These are phyloP conservation scores for Lecanosticta acicola DNA, from an alignment of 2,329 filamentous ascomycete species.

Conservation along the genomic window DNA sequence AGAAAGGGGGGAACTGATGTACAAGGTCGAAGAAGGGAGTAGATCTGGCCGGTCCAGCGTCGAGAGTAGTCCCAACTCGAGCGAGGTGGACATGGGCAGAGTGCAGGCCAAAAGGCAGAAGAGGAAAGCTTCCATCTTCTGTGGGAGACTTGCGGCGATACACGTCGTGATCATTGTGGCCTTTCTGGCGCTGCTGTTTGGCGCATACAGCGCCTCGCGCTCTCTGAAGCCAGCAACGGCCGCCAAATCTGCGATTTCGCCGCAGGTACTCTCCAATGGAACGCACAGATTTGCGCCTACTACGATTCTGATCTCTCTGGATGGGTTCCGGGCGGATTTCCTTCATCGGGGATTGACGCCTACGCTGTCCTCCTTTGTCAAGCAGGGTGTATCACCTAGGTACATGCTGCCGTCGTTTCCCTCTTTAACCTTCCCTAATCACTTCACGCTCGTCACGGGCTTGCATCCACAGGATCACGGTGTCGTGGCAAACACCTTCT, in stretches of 20 bases:
- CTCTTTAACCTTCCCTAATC: slow-evolving; percentile 90
- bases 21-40: slow-evolving; percentile 83
- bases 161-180: slow-evolving; percentile 46
- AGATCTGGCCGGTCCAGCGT: slow-evolving; percentile 38
- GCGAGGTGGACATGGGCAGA: slow-evolving; percentile 43
- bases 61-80: slow-evolving; percentile 32
- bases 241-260: slow-evolving; percentile 7
- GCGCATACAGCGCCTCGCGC: slow-evolving; percentile 52
- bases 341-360: slow-evolving; percentile 78
- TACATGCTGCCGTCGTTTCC: slow-evolving; percentile 96
- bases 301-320: slow-evolving; percentile 86
- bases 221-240: slow-evolving; percentile 1
- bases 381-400: slow-evolving; percentile 77
- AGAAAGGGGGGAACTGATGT: slow-evolving; percentile 72
- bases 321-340: slow-evolving; percentile 94
- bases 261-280: slow-evolving; percentile 60
- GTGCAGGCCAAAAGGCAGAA: slow-evolving; percentile 47
- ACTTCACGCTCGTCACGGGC: slow-evolving; percentile 88
- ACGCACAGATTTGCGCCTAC: slow-evolving; percentile 85
- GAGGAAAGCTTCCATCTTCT: slow-evolving; percentile 29
- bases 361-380: slow-evolving; percentile 69
- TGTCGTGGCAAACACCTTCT: slow-evolving; percentile 90
- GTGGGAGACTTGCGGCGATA: slow-evolving; percentile 38
- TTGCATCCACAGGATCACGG: slow-evolving; percentile 90
- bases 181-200: slow-evolving; percentile 52